Conservation (phyloP, 2,329 filamentous ascomycete species). For the Paracoccidioides lutzii region DNA sequence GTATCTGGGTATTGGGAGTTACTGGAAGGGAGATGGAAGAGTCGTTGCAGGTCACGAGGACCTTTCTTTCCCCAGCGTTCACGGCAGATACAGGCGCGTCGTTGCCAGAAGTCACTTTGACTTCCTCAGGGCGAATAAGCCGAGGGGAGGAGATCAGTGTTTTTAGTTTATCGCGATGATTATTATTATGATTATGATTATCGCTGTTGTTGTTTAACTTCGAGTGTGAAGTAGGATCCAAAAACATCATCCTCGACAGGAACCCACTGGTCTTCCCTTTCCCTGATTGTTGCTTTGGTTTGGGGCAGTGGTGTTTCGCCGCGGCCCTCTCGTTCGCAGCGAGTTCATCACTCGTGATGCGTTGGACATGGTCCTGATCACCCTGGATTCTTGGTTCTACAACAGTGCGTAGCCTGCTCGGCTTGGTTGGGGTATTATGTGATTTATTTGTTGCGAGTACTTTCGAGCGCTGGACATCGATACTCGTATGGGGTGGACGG, state of each 20-base stretch:
- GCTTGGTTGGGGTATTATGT: not conserved
- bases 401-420: not conserved
- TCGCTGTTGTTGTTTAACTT: not conserved
- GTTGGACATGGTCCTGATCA: not conserved
- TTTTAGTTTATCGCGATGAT: constrained; percentile 11
- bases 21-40: constrained; percentile 59
- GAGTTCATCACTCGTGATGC: constrained; percentile 8
- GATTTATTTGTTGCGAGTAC: not conserved
- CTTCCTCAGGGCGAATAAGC: constrained; percentile 8
- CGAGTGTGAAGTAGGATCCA: constrained; percentile 3
- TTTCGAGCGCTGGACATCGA: not conserved
- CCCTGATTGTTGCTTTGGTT: not conserved
- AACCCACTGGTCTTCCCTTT: constrained; percentile 8
- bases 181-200: not conserved
- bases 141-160: constrained; percentile 14
- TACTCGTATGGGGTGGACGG: not conserved
- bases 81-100: constrained; percentile 72
- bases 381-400: not conserved
- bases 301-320: constrained; percentile 1
- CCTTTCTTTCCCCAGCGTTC: constrained; percentile 63
- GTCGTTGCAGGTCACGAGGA: constrained; percentile 60
- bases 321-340: constrained; percentile 8
- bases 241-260: constrained; percentile 7
- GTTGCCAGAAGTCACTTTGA: constrained; percentile 36
- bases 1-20: constrained; percentile 57